These are phyloP conservation scores for Metarhizium anisopliae DNA, from an alignment of 2,329 filamentous ascomycete genomes.

Conservation along the genomic window DNA sequence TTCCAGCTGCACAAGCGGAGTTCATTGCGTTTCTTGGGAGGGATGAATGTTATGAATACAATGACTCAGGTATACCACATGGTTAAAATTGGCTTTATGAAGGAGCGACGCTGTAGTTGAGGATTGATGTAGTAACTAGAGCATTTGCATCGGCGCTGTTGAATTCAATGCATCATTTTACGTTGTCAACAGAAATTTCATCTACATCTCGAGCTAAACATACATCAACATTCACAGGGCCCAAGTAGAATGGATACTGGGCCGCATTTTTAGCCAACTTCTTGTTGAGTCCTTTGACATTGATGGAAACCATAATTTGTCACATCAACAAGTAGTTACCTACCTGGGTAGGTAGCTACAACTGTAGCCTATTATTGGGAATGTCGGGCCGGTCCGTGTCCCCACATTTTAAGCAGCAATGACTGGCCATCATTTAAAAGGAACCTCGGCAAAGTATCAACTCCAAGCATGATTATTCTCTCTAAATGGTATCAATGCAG, in stretches of 20 bases:
- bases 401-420: background rate
- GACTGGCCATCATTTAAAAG: background rate
- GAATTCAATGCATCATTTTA: background rate
- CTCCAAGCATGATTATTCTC: too few species aligned
- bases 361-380: background rate
- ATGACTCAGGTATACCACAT: constrained; percentile 8
- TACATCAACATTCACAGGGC: background rate
- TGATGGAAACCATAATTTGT: background rate
- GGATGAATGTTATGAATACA: constrained; percentile 5
- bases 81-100: constrained; percentile 3
- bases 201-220: background rate
- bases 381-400: background rate
- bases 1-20: constrained; percentile 4
- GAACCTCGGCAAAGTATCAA: too few species aligned
- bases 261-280: too few species aligned
- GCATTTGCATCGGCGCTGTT: background rate
- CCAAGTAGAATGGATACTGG: too few species aligned
- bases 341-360: too few species aligned
- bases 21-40: background rate
- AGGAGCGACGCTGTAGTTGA: background rate
- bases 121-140: background rate
- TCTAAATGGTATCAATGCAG: background rate
- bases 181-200: background rate
- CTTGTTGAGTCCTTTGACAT: too few species aligned
- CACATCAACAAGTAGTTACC: too few species aligned